Conservation (phyloP, 768 basidiomycete genomes). For the Fomitopsis pulvina region DNA sequence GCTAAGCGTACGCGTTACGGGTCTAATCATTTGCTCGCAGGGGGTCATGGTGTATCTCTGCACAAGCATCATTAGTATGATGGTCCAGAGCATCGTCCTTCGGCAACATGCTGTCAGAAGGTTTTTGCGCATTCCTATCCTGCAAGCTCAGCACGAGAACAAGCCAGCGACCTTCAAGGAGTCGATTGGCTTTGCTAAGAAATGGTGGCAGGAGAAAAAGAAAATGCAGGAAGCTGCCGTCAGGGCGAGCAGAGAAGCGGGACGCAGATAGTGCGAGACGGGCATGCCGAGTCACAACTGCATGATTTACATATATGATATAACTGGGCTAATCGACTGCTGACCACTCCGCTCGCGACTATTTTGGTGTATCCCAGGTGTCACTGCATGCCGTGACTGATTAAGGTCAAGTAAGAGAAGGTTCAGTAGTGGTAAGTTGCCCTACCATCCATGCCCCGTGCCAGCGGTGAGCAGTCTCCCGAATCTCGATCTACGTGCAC, state of each 20-base stretch:
- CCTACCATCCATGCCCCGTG: too few species aligned
- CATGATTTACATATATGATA: background rate
- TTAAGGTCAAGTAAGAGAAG: too few species aligned
- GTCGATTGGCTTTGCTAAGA: conserved; percentile 11
- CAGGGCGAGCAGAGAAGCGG: background rate
- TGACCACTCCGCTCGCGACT: too few species aligned
- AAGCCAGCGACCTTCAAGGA: conserved; percentile 24
- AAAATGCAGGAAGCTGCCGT: conserved; percentile 1
- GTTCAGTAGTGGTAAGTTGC: too few species aligned
- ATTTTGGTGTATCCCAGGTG: too few species aligned
- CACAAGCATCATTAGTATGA: conserved; percentile 39
- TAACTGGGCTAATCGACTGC: background rate
- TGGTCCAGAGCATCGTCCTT: conserved; percentile 42
- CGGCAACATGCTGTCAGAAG: conserved; percentile 35
- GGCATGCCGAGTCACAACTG: too few species aligned
- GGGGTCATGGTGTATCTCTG: conserved; percentile 55
- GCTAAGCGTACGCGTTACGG: background rate
- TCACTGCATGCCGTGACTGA: too few species aligned
- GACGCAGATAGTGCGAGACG: background rate
- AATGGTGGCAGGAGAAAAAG: conserved; percentile 15
- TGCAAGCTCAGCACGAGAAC: conserved; percentile 11
- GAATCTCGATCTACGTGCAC: too few species aligned
- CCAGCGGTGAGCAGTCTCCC: too few species aligned
- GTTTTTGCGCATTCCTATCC: conserved; percentile 27
- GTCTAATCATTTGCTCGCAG: conserved; percentile 23